These are phyloP conservation scores for Lentinula aciculospora DNA, from an alignment of 768 basidiomycete genomes.

Conservation along the genomic window DNA sequence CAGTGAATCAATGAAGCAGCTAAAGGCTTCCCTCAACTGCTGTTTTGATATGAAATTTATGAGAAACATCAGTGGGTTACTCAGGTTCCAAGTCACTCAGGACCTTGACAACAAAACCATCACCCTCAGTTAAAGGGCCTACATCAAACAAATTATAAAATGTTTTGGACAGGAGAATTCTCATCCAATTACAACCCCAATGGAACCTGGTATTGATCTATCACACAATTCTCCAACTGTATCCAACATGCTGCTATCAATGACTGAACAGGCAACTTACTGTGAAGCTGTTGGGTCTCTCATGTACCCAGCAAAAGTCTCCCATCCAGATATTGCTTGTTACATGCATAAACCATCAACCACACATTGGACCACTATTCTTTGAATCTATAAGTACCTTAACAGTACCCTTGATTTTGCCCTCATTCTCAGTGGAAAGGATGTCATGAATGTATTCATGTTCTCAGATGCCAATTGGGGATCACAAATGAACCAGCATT, in stretches of 20 bases:
- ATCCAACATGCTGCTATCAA: neutral
- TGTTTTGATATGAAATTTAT: conserved; percentile 6
- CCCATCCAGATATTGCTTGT: conserved; percentile 13
- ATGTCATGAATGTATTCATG: conserved; percentile 3
- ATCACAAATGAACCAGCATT: conserved; percentile 15
- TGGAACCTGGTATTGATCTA: conserved; percentile 20
- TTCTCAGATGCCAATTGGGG: conserved; percentile 12
- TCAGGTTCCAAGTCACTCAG: conserved; percentile 19
- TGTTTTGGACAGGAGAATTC: conserved; percentile 15
- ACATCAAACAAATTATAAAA: conserved; percentile 16
- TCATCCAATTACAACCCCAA: conserved; percentile 17
- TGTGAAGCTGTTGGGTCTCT: conserved; percentile 10
- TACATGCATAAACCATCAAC: conserved; percentile 10
- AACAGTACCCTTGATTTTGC: conserved; percentile 9
- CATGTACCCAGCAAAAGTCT: conserved; percentile 11
- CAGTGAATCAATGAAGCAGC: neutral
- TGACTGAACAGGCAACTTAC: conserved; percentile 7
- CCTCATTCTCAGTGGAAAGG: conserved; percentile 6
- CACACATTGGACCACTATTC: conserved; percentile 10
- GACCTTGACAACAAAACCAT: conserved; percentile 16
- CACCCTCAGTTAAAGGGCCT: conserved; percentile 18
- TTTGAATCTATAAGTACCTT: conserved; percentile 15
- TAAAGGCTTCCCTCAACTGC: neutral
- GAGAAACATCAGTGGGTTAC: conserved; percentile 20
- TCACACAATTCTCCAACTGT: conserved; percentile 6